Conservation (phyloP, 2,329 filamentous ascomycete genomes). For the Beauveria scarabaeidicola region DNA sequence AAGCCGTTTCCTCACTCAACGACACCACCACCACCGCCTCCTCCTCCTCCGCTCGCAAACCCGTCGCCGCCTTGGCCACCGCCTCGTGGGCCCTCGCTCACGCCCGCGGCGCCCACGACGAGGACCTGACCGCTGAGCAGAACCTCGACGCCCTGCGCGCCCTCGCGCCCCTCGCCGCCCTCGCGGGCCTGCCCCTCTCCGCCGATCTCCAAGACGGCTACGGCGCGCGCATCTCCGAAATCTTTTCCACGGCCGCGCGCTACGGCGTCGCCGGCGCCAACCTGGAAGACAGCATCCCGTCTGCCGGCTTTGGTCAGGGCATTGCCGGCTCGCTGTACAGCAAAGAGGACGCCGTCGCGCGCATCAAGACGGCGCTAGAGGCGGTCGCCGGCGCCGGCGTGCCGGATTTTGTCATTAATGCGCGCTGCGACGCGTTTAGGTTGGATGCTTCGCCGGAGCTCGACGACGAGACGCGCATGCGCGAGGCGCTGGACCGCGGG, state of each 20-base stretch:
- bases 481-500: slow-evolving; percentile 44
- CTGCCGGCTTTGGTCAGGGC: slow-evolving; percentile 26
- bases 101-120: slow-evolving; percentile 34
- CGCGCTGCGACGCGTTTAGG: slow-evolving; percentile 46
- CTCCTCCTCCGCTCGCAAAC: slow-evolving; percentile 17
- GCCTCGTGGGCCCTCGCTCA: slow-evolving; percentile 43
- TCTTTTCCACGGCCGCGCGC: slow-evolving; percentile 35
- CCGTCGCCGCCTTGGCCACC: slow-evolving; percentile 36
- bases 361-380: slow-evolving; percentile 34
- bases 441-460: slow-evolving; percentile 21
- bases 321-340: slow-evolving; percentile 24
- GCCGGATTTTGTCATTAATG: slow-evolving; percentile 49
- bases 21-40: neutral
- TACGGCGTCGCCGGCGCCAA: slow-evolving; percentile 50
- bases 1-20: slow-evolving; percentile 35
- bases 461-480: slow-evolving; percentile 27
- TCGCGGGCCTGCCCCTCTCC: slow-evolving; percentile 39
- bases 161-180: slow-evolving; percentile 34
- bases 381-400: slow-evolving; percentile 39
- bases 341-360: slow-evolving; percentile 36
- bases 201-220: slow-evolving; percentile 56
- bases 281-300: slow-evolving; percentile 43
- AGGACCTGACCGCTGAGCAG: slow-evolving; percentile 39
- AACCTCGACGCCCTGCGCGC: slow-evolving; percentile 40
- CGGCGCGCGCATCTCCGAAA: slow-evolving; percentile 35